phyloP scores from a whole-genome alignment of 2,329 filamentous ascomycete species.

The Curvularia eragrostidis region DNA sequence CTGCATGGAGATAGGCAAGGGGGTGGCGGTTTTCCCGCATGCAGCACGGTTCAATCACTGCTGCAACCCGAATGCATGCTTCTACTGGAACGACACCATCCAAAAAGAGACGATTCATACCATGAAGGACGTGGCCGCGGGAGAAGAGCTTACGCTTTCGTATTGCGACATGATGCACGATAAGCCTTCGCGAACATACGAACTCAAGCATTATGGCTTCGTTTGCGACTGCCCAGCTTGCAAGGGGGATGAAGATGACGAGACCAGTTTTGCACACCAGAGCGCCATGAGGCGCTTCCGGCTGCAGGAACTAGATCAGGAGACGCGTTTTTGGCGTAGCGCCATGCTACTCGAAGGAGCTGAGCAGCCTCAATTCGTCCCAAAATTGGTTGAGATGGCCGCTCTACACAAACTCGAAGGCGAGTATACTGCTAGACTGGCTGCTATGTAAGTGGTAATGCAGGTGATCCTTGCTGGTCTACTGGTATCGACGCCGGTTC shows the following conservation, averaged over 20 bases:
- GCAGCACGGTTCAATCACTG: constrained; percentile 53
- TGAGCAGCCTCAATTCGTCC: constrained; percentile 21
- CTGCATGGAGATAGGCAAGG: constrained; percentile 46
- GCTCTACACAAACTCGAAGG: constrained; percentile 38
- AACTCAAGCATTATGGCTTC: constrained; percentile 49
- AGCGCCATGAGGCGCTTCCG: constrained; percentile 42
- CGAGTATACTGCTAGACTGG: constrained; percentile 31
- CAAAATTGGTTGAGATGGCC: constrained; percentile 38
- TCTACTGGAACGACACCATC: constrained; percentile 43
- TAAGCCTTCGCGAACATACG: constrained; percentile 36
- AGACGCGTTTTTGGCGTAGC: constrained; percentile 30
- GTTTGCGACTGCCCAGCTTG: constrained; percentile 50
- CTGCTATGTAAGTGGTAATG: constrained; percentile 32
- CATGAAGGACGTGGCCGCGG: constrained; percentile 42
- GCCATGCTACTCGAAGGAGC: constrained; percentile 21
- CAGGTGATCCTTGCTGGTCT: neutral
- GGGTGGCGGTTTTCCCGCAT: constrained; percentile 46
- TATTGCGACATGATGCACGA: constrained; percentile 49
- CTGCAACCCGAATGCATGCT: constrained; percentile 52
- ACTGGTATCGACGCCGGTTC: neutral
- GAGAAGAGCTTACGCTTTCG: constrained; percentile 49
- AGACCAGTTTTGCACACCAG: constrained; percentile 31
- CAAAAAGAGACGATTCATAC: constrained; percentile 44
- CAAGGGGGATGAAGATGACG: constrained; percentile 37
- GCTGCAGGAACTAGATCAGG: constrained; percentile 45